Evolutionary conservation across 164 flowering plant genomes (phyloP), one percentile per base, ranked within the genome.

Genomic region (Saururus chinensis): DNA sequence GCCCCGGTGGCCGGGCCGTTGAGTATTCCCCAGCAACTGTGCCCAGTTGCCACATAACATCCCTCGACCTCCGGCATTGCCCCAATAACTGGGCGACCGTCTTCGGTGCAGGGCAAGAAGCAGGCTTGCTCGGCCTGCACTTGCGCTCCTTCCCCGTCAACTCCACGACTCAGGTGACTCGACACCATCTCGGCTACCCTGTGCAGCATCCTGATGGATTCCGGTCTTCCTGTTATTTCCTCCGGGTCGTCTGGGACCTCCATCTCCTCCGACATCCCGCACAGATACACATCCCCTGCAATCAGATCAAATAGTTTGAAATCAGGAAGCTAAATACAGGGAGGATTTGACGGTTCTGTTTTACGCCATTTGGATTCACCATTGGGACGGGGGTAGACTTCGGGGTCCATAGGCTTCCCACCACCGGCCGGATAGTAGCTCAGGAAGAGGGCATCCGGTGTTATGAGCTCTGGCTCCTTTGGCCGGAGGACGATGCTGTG

Each of bases 41-140:
- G 98, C n/a, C 96, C 97, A 0, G 97, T 90, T 0, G 93, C 98
- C 42, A 93, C 97, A 72, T 74, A 90, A 67, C 96, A 89, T 7
- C 97, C 92, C 68, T 78, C 70, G 9, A 85, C 72, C 13, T 84
- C 79, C 0, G 91, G 96, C 61, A 93, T 57, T 74, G 82, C 86
- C 8, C 98, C 97, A 4, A 93, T 89, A 9, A 88, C 75, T 0
- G 97, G 96, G 37, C 66, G 54, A 48, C 76, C 68, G 40, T 93
- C 98, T 51, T 85, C 90, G 0, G 92, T 84, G 62, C 89, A 84
- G 0, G 98, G 98, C 76, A 93, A 74, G 73, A 85, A 80, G 72
- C 97, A 88, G 0, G 96, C 97, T 66, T 93, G 97, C 75, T 89
- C 96, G 4, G 88, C 89, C 70, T 78, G 82, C 69, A 89, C 89